Conservation (phyloP, 2,329 filamentous ascomycete species). For the Fusarium pilosicola region DNA sequence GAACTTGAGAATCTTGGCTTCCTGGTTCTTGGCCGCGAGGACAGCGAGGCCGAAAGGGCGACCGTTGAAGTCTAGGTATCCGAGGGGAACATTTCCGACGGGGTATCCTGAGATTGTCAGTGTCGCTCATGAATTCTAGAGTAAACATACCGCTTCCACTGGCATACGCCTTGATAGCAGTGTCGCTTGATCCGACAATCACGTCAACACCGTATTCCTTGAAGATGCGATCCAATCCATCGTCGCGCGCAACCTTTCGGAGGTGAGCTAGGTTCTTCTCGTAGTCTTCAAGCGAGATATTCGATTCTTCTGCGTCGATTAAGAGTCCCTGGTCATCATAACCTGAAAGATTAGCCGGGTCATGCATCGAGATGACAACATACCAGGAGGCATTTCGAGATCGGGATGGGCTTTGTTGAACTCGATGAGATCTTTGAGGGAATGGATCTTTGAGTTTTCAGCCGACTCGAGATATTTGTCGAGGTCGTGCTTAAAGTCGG, state of each 20-base stretch:
- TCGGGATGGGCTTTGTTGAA: not conserved
- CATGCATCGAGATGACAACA: rapidly evolving
- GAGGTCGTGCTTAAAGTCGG: not conserved
- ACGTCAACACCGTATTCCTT: not conserved
- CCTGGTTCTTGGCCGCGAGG: not conserved
- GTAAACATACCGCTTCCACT: not conserved
- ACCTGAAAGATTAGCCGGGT: not conserved
- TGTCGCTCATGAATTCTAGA: too few species aligned
- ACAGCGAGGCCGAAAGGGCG: not conserved
- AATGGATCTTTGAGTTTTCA: not conserved
- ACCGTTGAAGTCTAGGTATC: not conserved
- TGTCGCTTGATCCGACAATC: not conserved
- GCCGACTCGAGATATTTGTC: not conserved
- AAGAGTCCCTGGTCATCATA: not conserved
- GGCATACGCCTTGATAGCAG: not conserved
- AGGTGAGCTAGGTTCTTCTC: not conserved
- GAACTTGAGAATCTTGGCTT: not conserved
- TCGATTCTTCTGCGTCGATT: not conserved
- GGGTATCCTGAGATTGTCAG: not conserved
- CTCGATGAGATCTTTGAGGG: not conserved
- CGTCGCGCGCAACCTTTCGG: not conserved
- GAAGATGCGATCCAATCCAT: not conserved
- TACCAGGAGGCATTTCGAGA: not conserved
- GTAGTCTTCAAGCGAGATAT: not conserved
- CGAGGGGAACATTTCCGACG: not conserved